Evolutionary conservation across 306 rosid genomes (phyloP).

Genomic region (Calophaca sinica): DNA sequence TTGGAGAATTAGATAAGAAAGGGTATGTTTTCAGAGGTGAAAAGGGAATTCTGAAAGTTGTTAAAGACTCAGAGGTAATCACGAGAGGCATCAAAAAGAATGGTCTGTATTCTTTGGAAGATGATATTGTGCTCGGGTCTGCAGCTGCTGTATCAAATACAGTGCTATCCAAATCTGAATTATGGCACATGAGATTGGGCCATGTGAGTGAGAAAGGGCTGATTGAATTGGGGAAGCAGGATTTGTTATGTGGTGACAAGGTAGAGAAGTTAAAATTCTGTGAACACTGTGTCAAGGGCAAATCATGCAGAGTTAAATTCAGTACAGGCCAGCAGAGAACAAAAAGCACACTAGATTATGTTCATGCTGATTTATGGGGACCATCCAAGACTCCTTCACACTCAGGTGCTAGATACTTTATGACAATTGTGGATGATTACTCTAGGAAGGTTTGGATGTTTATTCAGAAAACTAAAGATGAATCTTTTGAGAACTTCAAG

Average conservation of each 20-base stretch:
- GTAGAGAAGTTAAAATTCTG: neutral
- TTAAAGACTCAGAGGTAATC: neutral
- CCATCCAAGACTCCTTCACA: neutral
- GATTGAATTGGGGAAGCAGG: neutral
- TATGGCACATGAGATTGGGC: neutral
- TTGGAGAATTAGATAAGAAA: neutral
- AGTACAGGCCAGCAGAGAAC: neutral
- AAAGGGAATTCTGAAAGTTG: neutral
- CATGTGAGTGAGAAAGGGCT: neutral
- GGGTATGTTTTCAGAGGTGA: neutral
- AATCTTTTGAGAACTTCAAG: neutral
- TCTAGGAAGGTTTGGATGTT: neutral
- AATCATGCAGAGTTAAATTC: neutral
- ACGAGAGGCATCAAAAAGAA: neutral
- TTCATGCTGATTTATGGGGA: neutral
- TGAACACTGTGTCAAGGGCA: neutral
- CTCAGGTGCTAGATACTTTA: neutral
- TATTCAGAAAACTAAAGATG: neutral
- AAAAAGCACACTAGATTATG: neutral
- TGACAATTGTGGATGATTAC: neutral
- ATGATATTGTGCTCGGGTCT: neutral
- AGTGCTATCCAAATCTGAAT: neutral
- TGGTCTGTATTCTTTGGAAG: neutral
- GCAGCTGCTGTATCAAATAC: neutral
- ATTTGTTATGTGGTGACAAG: neutral